phyloP scores from a whole-genome alignment of 2,329 filamentous ascomycete genomes.

The Pseudogymnoascus verrucosus region DNA sequence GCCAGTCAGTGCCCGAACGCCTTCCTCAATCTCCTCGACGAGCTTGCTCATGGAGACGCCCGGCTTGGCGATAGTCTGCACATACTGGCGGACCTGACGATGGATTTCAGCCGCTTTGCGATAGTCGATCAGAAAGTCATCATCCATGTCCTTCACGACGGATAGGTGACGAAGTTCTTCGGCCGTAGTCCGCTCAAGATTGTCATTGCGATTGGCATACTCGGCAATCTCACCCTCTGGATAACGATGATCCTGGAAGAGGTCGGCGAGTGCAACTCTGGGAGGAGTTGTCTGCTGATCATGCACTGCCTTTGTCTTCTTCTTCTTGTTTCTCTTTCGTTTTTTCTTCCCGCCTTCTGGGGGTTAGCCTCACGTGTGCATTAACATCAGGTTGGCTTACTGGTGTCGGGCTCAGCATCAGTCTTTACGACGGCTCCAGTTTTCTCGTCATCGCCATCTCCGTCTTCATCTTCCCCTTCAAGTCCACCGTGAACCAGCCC shows the following conservation, averaged over 20 bases:
- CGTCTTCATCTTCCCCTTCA: slow-evolving; percentile 23
- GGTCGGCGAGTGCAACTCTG: slow-evolving; percentile 60
- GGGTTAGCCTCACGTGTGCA: slow-evolving; percentile 32
- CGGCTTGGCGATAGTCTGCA: slow-evolving; percentile 40
- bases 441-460: not conserved
- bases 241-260: slow-evolving; percentile 64
- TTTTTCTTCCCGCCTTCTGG: slow-evolving; percentile 58
- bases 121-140: slow-evolving; percentile 43
- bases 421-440: not conserved
- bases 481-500: not conserved
- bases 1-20: slow-evolving; percentile 41
- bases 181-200: slow-evolving; percentile 64
- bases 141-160: slow-evolving; percentile 53
- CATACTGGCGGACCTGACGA: slow-evolving; percentile 44
- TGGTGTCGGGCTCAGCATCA: not conserved
- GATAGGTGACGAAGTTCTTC: slow-evolving; percentile 78
- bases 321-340: slow-evolving; percentile 69
- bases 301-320: slow-evolving; percentile 53
- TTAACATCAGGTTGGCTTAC: slow-evolving; percentile 23
- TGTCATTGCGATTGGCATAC: slow-evolving; percentile 57
- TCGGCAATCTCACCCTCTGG: slow-evolving; percentile 70
- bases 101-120: slow-evolving; percentile 49
- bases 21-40: slow-evolving; percentile 46
- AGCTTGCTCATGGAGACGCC: slow-evolving; percentile 41
- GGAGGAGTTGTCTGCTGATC: slow-evolving; percentile 63